Base-by-base conservation (phyloP, 2,329 filamentous ascomycete genomes). In the Fusarium vanettenii region DNA sequence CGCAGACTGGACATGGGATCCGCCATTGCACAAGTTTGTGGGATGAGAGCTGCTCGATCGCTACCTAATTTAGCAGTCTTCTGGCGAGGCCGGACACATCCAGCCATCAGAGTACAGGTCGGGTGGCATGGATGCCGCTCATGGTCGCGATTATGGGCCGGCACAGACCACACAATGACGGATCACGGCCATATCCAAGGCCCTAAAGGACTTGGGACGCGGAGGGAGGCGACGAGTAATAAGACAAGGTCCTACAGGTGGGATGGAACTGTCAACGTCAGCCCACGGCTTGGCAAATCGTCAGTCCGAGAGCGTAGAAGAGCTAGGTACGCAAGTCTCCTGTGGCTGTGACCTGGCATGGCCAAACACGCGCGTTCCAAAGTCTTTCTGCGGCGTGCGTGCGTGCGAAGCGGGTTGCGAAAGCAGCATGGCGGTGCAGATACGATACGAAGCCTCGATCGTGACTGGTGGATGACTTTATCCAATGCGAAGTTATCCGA, bases 321-420 rank as follows among this genome's bases (percentile, higher is more conserved):
- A 70, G 65, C 35, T 35, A 66, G 66, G 45, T 71, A 64, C 69
- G 74, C 63, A 68, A 71, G 67, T 60, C 52, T 50, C 60, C 37
- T 60, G 76, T 78, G 77, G 77, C 77, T 78, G 75, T 78, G 76
- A 57, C 60, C 50, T 57, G 60, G 62, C 66, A 66, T 75, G 69
- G 73, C 71, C 69, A 78, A 55, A 76, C 64, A 71, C 70, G 45
- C 71, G 72, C 67, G 63, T 57, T 64, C 64, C 59, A 61, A 63
- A 50, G 41, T 59, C 66, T 37, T 62, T 39, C 60, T 57, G 45
- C 45, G 41, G 50, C 70, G 60, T 67, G 31, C 70, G 60, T 67
- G 29, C 20, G 20, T 43, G 45, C 63, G 62, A 69, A 57, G 64
- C 59, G 33, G 48, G 64, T 72, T 68, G 72, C 35, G 66, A 76